Evolutionary conservation across 805 yeast species (phyloP), one percentile per base, ranked within the genome.

Genomic region (Kodamaea restingae): DNA sequence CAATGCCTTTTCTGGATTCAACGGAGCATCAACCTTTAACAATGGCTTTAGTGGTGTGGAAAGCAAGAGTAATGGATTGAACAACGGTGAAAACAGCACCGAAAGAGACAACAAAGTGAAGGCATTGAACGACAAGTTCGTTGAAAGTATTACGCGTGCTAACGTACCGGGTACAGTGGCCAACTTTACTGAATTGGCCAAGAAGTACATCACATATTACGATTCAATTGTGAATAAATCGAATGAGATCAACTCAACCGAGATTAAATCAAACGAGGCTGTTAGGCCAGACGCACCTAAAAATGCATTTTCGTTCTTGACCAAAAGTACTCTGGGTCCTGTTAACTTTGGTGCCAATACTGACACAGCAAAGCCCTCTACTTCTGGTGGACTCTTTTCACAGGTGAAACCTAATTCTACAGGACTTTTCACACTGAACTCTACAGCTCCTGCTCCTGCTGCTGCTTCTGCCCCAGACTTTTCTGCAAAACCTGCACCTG

Each of bases 111-210:
- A 68, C 11, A 78, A 78, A 52, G 52, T 80, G 27, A 77, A 73
- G 49, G 90, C 95, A 1, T 65, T 86, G 52, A 84, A 84, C 55
- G 70, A 72, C 7, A 76, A 71, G 39, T 80, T 86, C 48, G 59
- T 71, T 21, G 67, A 67, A 11, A 67, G 79, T 21, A 54, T 86
- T 22, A 61, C 61, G 29, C 56, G 63, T 18, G 59, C 71, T 8
- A 56, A 73, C 18, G 42, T 47, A 1, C 56, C 63, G 4, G 74
- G 75, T 44, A 72, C 81, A 2, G 61, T 75, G 9, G 78, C 76
- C 2, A 76, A 82, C 49, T 73, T 84, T 47, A 62, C 75, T 0
- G 69, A 78, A 11, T 61, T 79, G 10, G 67, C 79, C 11, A 60
- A 61, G n/a, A 82, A 80, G 55, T 86, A 86, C 55, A 63, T 67